Evolutionary conservation across 75 land plant species (phyloP), one percentile per base, ranked within the genome.

Genomic region (Pseudotsuga menziesii): DNA sequence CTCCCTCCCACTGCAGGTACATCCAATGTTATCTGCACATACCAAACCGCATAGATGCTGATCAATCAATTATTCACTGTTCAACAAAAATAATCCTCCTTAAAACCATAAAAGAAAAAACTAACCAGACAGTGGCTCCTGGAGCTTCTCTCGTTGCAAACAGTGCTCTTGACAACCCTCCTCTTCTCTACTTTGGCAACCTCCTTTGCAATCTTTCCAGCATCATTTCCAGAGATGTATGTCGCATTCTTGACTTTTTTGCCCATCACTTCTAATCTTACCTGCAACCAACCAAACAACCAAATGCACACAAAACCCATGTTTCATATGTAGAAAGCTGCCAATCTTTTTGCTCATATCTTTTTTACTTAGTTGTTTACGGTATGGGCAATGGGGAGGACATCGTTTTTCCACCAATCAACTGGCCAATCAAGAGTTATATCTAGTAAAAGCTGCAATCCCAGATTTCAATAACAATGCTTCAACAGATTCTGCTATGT

Each of bases 51-150:
- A 0, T 56, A 20, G 23, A 60, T 7, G 8, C 16, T 64, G 35
- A 58, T 61, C 4, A 22, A 74, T 13, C 26, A 27, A 58, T 23
- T 58, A 11, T 15, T 22, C n/a, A 26, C 35, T 29, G 76, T 32
- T 54, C 67, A 56, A 23, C 27, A 56, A 11, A 79, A 73, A 4
- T 72, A 57, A 52, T 36, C 36, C 82, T 63, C 4, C 3, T 36
- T 62, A 5, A 23, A 57, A 67, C 25, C 4, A 27, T 44, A 56
- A 32, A 23, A 80, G 36, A 27, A 58, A 56, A 27, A 56, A 73
- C 22, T 25, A 56, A 96, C 99, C 93, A 96, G 75, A 90, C 99
- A 96, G 78, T 96, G 99, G 80, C 99, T 96, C 36, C 99, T 78
- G 0, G 99, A 96, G 76, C 99, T 96, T 80, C 99, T 80, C 3